These are phyloP conservation scores for Pharus latifolius DNA, from an alignment of 176 grass and related monocot species.

Conservation along the genomic window DNA sequence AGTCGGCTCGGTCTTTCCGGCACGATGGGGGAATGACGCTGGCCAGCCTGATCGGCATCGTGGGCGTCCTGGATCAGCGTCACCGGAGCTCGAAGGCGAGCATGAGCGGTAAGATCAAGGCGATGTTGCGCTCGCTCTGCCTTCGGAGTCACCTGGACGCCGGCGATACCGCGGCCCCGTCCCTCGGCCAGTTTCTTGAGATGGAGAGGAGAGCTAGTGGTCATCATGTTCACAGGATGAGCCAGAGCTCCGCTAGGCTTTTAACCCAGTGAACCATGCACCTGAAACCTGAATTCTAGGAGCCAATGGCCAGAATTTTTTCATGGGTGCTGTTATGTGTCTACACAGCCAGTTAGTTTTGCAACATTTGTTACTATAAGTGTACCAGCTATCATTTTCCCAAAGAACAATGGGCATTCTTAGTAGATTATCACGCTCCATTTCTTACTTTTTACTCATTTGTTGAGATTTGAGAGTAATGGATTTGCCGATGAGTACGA, in stretches of 20 bases:
- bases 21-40: constrained; percentile 34
- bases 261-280: background rate
- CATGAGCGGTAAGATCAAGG: constrained; percentile 40
- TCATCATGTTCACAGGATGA: background rate
- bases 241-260: no score
- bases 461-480: no score
- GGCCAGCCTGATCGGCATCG: constrained; percentile 48
- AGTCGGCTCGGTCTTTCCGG: constrained; percentile 35
- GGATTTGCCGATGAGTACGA: no score
- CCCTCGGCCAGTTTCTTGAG: constrained; percentile 50
- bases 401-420: no score
- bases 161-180: constrained; percentile 22
- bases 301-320: no score
- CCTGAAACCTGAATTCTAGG: background rate
- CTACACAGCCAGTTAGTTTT: no score
- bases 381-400: no score
- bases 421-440: no score
- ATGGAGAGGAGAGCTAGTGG: constrained; percentile 38
- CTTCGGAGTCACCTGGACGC: constrained; percentile 36
- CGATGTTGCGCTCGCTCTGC: constrained; percentile 54
- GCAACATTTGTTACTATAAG: no score
- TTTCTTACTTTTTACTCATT: no score
- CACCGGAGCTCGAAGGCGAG: constrained; percentile 15
- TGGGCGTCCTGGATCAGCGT: constrained; percentile 35
- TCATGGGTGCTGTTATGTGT: no score